Evolutionary conservation across 768 basidiomycete genomes (phyloP), one percentile per base, ranked within the genome.

Genomic region (Lepiota brunneoincarnata): DNA sequence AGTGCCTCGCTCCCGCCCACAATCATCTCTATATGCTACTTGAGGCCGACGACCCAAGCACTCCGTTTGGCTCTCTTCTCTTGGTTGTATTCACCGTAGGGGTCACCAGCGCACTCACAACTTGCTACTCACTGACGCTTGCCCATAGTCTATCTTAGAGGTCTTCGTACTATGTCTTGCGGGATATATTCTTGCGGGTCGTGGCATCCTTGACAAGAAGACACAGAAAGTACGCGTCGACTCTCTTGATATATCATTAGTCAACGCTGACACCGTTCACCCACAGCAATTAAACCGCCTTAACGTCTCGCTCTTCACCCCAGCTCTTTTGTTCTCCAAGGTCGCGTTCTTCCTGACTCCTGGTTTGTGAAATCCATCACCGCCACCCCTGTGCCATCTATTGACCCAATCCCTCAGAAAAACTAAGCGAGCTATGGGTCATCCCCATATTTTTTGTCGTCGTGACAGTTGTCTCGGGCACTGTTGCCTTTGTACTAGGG

Each of bases 261-360:
- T 39, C 49, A 20, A 31, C 18, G 51, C 54, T 63, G 23, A 60
- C 38, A 21, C 20, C 31, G 6, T 21, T n/a, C 20, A 21, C 42
- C 37, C n/a, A 14, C 62, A 90, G 89, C 81, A 84, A 80, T 72
- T 92, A 17, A 93, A 92, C 62, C 76, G 81, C 18, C 72, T 96
- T 49, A 96, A 95, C 67, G 84, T 96, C 20, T 89, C 89, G 0
- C 81, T 98, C 28, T 97, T 98, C 72, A 92, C 90, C 0, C 89
- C 91, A 0, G 86, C 89, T 0, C 81, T 95, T 5, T 75, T 96
- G 28, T 95, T 96, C 71, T 93, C 91, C 11, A 98, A 97, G 72
- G 93, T 98, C 18, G 96, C 95, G 0, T 96, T 95, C 73, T 91
- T 89, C 66, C 69, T 94, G 38, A 83, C 88, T 0, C 93, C 95